Conservation (phyloP, 352 stramenopile genomes). For the Globisporangium spinosum region DNA sequence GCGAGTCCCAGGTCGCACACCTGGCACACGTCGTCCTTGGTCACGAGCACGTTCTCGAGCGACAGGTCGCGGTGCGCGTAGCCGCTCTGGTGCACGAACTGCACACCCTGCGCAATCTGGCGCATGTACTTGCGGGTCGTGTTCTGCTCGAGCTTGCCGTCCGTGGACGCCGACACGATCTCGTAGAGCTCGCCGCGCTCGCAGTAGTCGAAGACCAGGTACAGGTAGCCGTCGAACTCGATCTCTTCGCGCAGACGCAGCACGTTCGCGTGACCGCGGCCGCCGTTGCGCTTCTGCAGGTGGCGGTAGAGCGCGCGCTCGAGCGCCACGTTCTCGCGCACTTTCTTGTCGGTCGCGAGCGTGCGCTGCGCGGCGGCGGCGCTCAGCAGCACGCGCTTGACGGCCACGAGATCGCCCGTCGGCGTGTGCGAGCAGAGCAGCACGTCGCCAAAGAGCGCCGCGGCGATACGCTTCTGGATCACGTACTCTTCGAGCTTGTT, state of each 20-base stretch:
- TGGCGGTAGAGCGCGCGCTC: conserved; percentile 69
- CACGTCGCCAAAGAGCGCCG: conserved; percentile 79
- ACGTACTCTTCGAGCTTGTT: conserved; percentile 76
- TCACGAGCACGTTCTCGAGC: conserved; percentile 83
- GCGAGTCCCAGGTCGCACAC: conserved; percentile 82
- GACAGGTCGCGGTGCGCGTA: conserved; percentile 82
- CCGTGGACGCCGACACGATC: conserved; percentile 49
- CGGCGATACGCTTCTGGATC: conserved; percentile 70
- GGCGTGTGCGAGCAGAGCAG: conserved; percentile 68
- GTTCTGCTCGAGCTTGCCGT: conserved; percentile 44
- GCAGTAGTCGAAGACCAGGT: conserved; percentile 79
- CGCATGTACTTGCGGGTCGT: conserved; percentile 51
- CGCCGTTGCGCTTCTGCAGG: conserved; percentile 48
- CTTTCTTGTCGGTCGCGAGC: conserved; percentile 64
- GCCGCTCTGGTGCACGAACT: conserved; percentile 71
- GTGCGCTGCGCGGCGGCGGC: conserved; percentile 51
- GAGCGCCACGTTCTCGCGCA: conserved; percentile 78
- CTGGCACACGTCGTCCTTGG: conserved; percentile 63
- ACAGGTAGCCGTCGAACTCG: conserved; percentile 73
- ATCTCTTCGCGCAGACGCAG: conserved; percentile 73
- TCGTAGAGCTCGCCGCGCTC: conserved; percentile 75
- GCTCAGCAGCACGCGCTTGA: conserved; percentile 78
- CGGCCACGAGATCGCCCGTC: conserved; percentile 56
- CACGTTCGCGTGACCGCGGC: conserved; percentile 61
- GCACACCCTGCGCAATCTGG: conserved; percentile 66